phyloP scores from a whole-genome alignment of 495 filamentous ascomycete species.

The Penicillium macrosclerotiorum region DNA sequence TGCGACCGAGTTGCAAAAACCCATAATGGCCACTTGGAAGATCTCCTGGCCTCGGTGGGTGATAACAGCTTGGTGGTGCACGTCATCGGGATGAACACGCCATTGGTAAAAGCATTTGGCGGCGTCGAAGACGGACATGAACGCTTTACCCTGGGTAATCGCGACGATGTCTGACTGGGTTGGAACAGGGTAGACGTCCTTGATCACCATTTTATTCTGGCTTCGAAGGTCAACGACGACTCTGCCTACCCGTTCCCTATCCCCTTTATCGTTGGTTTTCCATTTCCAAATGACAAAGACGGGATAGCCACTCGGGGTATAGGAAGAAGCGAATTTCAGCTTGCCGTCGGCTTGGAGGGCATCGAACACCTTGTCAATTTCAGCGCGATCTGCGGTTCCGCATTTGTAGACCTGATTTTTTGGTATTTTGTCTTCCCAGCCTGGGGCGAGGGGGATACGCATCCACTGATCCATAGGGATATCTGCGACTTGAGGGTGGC shows the following conservation, averaged over 20 bases:
- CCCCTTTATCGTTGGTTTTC: background rate
- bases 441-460: background rate
- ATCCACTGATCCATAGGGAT: background rate
- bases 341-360: background rate
- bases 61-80: background rate
- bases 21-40: background rate
- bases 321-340: background rate
- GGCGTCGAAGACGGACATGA: background rate
- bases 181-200: background rate
- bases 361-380: background rate
- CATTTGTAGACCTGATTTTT: background rate
- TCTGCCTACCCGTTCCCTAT: background rate
- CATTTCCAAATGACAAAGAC: background rate
- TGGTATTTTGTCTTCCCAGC: background rate
- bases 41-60: background rate
- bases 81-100: background rate
- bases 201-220: background rate
- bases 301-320: background rate
- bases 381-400: background rate
- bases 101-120: slow-evolving; percentile 1
- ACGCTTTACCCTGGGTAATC: background rate
- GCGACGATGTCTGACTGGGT: background rate
- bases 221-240: background rate
- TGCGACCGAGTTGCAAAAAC: background rate
- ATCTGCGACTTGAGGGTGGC: background rate